Conservation (phyloP, 768 basidiomycete species). For the Hirschioporus abietinus region DNA sequence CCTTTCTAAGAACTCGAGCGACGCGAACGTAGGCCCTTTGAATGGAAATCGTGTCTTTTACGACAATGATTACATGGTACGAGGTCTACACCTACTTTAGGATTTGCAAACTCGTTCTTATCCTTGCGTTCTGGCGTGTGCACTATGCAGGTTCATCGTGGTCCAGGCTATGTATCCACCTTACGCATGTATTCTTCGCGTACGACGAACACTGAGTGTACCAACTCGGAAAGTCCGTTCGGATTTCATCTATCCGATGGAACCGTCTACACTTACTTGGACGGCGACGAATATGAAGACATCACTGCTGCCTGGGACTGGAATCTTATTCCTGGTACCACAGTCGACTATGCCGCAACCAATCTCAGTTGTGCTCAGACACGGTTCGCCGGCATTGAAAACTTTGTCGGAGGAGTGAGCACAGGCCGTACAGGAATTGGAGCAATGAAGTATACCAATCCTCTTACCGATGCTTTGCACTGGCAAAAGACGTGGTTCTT, state of each 20-base stretch:
- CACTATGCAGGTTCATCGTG: conserved; percentile 59
- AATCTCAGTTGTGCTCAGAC: conserved; percentile 42
- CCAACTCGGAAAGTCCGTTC: conserved; percentile 57
- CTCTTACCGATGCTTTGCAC: conserved; percentile 42
- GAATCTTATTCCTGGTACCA: conserved; percentile 72
- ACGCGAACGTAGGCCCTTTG: conserved; percentile 51
- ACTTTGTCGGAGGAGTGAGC: conserved; percentile 64
- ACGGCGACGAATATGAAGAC: conserved; percentile 68
- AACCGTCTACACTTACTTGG: conserved; percentile 54
- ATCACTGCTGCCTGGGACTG: conserved; percentile 73
- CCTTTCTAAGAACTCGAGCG: conserved; percentile 30
- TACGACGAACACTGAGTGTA: conserved; percentile 58
- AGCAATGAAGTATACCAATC: conserved; percentile 66
- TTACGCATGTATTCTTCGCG: conserved; percentile 59
- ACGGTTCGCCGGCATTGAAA: conserved; percentile 39
- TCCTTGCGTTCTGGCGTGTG: not conserved
- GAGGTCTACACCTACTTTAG: conserved; percentile 5
- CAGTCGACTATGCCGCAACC: conserved; percentile 57
- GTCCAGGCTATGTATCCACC: conserved; percentile 51
- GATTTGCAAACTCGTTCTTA: not conserved
- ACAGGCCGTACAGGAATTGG: conserved; percentile 51
- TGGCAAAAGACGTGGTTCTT: conserved; percentile 78
- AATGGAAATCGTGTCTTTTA: conserved; percentile 61
- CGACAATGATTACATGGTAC: conserved; percentile 64
- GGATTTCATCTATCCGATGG: conserved; percentile 72